Evolutionary conservation across 73 alveolate species (phyloP), one percentile per base, ranked within the genome.

Genomic region (Blepharisma japonicum): DNA sequence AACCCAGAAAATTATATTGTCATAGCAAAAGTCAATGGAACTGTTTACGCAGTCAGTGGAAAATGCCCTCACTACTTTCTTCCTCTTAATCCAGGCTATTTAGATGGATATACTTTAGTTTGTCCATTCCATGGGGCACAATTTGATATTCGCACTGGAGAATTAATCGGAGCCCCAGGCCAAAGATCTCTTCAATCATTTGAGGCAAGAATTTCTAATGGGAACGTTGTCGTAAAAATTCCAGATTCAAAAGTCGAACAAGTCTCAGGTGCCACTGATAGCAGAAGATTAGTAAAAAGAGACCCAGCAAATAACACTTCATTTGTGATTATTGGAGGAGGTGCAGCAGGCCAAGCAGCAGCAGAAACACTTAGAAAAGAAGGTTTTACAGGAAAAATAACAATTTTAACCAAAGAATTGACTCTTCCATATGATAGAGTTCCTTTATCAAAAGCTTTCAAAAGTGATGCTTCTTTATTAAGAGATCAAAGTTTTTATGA

Each of bases 81-180:
- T 20, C 92, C 95, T 6, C 85, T 93, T 7, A 55, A 84, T 6
- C 79, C 84, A 6, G 96, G 97, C 7, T 74, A 71, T 18, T 77
- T 93, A 56, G 79, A 87, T 68, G 92, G 90, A 25, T 95, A 93
- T 76, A 93, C 88, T 67, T 91, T 93, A 7, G 49, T 87, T 68
- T 93, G 98, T 81, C 98, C 98, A 56, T 90, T 87, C 86, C 98
- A 93, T 68, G 61, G 83, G 46, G 98, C 98, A 32, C 85, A 85
- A 23, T 93, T 93, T 81, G 68, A 87, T 46, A 85, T 91, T 39
- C 71, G 45, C 55, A 81, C 78, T 86, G 98, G 98, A 51, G 83
- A 55, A 46, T 85, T 88, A 25, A 96, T 87, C 49, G 88, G 82
- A 7, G 96, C 94, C 49, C 98, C 98, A n/a, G 90, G 91, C 39